Conservation (phyloP, 2,329 filamentous ascomycete species). For the Ascosphaera apis region DNA sequence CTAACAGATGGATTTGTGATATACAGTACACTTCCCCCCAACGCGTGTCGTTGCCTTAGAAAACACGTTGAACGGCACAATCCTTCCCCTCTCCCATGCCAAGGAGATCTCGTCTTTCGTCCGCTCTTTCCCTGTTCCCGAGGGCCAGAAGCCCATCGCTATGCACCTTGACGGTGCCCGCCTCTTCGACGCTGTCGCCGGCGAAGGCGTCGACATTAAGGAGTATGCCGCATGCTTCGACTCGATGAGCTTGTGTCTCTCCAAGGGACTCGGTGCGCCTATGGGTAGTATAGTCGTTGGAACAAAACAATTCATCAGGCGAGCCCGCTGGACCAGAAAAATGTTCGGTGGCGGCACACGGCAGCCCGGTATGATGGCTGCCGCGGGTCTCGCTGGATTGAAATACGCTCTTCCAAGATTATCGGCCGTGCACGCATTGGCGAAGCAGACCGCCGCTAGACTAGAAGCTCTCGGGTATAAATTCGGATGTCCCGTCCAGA, state of each 20-base stretch:
- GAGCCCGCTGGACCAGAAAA: constrained; percentile 12
- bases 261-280: constrained; percentile 14
- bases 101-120: constrained; percentile 11
- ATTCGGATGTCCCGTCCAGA: constrained; percentile 9
- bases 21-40: constrained; percentile 10
- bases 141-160: constrained; percentile 9
- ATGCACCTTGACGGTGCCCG: constrained; percentile 14
- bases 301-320: constrained; percentile 9
- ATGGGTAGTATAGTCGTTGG: constrained; percentile 13
- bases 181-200: constrained; percentile 11
- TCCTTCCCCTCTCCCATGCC: constrained; percentile 11
- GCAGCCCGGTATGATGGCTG: constrained; percentile 13
- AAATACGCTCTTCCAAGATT: constrained; percentile 9
- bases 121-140: constrained; percentile 8
- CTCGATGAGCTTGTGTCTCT: constrained; percentile 13
- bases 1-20: background rate
- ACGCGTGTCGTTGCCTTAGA: constrained; percentile 12
- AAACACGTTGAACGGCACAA: constrained; percentile 10
- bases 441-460: constrained; percentile 7
- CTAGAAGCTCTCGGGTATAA: constrained; percentile 8
- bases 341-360: constrained; percentile 14
- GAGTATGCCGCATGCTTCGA: constrained; percentile 14
- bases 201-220: constrained; percentile 8
- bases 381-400: constrained; percentile 8
- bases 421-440: constrained; percentile 8